Evolutionary conservation across 225 moss, liverwort and hornwort genomes (phyloP).

Genomic region (Polytrichum formosum): DNA sequence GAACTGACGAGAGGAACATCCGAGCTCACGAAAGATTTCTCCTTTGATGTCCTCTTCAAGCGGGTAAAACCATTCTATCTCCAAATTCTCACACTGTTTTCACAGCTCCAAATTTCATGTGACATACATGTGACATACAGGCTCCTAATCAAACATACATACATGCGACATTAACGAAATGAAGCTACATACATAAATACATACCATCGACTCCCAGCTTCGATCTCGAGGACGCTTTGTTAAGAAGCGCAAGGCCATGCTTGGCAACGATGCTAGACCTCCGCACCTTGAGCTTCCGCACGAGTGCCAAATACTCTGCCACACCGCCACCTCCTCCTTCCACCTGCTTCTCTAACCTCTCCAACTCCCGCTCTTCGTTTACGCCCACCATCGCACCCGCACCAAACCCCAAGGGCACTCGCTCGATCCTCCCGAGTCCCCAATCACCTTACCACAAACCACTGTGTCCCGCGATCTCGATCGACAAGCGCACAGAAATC

Average conservation of each 20-base stretch:
- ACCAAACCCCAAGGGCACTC: not conserved
- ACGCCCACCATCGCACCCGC: slow-evolving; percentile 38
- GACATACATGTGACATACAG: not conserved
- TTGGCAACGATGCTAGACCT: slow-evolving; percentile 58
- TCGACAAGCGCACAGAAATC: no score
- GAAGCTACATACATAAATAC: not conserved
- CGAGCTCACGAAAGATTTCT: not conserved
- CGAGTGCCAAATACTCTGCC: slow-evolving; percentile 63
- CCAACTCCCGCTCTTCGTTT: slow-evolving; percentile 68
- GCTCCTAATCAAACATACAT: not conserved
- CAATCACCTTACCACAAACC: not conserved
- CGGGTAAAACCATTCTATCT: not conserved
- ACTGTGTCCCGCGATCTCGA: not conserved
- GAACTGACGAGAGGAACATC: not conserved
- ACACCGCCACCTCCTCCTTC: slow-evolving; percentile 76
- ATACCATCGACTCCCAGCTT: slow-evolving; percentile 86
- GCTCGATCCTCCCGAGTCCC: not conserved
- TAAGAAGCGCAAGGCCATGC: slow-evolving; percentile 67
- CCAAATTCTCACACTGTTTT: not conserved
- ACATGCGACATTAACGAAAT: not conserved
- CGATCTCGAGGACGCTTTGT: slow-evolving; percentile 56
- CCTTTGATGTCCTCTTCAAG: no score
- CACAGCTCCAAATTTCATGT: not conserved
- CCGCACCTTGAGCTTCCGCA: slow-evolving; percentile 74
- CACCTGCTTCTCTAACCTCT: slow-evolving; percentile 82